Evolutionary conservation across 2,329 filamentous ascomycete genomes (phyloP).

Genomic region (Arthrobotrys sphaeroides): DNA sequence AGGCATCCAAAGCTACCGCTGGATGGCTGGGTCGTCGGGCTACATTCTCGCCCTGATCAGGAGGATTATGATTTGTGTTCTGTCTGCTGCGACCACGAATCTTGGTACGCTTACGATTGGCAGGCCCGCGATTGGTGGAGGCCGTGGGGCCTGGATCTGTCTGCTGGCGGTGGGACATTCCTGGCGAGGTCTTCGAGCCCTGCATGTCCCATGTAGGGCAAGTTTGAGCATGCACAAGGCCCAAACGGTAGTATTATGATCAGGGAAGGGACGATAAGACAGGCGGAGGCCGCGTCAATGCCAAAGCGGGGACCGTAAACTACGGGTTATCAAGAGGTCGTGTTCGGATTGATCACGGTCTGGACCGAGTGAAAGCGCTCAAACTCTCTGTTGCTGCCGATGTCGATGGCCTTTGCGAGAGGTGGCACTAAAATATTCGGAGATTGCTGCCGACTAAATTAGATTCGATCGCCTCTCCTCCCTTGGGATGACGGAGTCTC

Average conservation of each 20-base stretch:
- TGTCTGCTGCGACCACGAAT: slow-evolving; percentile 27
- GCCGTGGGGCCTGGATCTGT: slow-evolving; percentile 16
- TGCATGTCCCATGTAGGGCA: slow-evolving; percentile 21
- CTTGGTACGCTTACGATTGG: slow-evolving; percentile 40
- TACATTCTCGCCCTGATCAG: slow-evolving; percentile 6
- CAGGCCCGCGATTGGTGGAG: slow-evolving; percentile 38
- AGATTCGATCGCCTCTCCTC: slow-evolving; percentile 13
- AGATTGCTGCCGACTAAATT: neutral
- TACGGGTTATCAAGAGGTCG: neutral
- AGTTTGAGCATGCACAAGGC: slow-evolving; percentile 16
- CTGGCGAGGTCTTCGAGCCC: slow-evolving; percentile 25
- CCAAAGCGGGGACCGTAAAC: neutral
- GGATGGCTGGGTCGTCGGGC: slow-evolving; percentile 28
- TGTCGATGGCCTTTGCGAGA: neutral
- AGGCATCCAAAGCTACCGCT: slow-evolving; percentile 53
- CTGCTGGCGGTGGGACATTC: slow-evolving; percentile 40
- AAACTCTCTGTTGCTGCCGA: neutral
- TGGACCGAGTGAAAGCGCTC: neutral
- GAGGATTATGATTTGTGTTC: slow-evolving; percentile 11
- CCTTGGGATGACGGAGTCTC: slow-evolving; percentile 16
- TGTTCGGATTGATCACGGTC: neutral
- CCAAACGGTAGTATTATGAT: neutral
- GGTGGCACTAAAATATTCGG: neutral
- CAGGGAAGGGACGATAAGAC: neutral
- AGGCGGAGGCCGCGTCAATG: neutral